A percentile compares a stretch with the other conserved stretches of the same genome.
Conservation (phyloP, 2,329 filamentous ascomycete species). For the Nemania serpens region DNA sequence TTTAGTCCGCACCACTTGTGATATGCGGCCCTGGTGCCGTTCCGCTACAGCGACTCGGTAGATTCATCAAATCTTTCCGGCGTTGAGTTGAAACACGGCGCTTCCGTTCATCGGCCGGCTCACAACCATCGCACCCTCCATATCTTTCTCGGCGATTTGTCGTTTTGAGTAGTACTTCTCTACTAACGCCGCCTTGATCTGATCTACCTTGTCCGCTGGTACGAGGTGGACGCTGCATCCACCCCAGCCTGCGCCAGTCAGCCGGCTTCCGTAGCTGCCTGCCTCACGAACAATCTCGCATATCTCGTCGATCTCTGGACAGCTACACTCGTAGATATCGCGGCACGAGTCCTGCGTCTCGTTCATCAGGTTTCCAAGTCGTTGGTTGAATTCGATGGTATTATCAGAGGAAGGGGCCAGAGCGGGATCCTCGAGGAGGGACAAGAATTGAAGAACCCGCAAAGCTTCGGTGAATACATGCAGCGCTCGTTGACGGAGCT, state of each 20-base stretch:
- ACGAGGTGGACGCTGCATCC: slow-evolving; percentile 95
- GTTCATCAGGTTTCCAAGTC: slow-evolving; percentile 84
- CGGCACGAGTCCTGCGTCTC: slow-evolving; percentile 87
- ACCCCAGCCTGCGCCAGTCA: slow-evolving; percentile 96
- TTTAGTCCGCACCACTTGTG: neutral
- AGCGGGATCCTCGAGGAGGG: slow-evolving; percentile 66
- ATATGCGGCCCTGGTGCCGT: no score
- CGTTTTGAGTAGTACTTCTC: slow-evolving; percentile 80
- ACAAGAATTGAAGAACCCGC: slow-evolving; percentile 82
- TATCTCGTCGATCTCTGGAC: slow-evolving; percentile 87
- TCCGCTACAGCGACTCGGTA: neutral
- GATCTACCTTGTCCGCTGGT: slow-evolving; percentile 78
- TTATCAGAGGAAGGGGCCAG: slow-evolving; percentile 52
- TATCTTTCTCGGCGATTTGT: slow-evolving; percentile 69
- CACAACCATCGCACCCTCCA: slow-evolving; percentile 80
- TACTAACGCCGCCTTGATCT: slow-evolving; percentile 77
- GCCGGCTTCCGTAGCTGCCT: slow-evolving; percentile 80
- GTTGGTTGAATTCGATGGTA: slow-evolving; percentile 64
- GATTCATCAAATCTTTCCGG: slow-evolving; percentile 37
- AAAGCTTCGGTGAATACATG: slow-evolving; percentile 92
- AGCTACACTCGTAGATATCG: slow-evolving; percentile 88
- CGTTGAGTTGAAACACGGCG: slow-evolving; percentile 50
- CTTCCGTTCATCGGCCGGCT: slow-evolving; percentile 83
- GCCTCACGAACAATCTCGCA: slow-evolving; percentile 78
- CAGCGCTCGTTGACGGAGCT: slow-evolving; percentile 81